Evolutionary conservation across 192 early-diverging fungal genomes (phyloP).

Genomic region (Funneliformis mosseae): DNA sequence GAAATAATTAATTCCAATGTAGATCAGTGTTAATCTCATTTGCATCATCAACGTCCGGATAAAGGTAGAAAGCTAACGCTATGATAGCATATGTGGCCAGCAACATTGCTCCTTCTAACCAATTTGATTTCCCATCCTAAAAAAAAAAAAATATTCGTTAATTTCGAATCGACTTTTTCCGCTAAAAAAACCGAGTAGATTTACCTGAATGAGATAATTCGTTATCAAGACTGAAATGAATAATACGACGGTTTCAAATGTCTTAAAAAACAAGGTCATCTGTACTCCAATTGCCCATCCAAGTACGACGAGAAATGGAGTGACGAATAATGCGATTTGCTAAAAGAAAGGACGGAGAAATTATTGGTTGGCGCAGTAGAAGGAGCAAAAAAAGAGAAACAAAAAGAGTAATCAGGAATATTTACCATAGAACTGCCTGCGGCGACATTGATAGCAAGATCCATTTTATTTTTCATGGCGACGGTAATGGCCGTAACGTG

Average conservation of each 20-base stretch:
- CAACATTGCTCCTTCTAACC: constrained; percentile 87
- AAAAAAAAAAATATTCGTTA: background rate
- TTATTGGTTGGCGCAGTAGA: too few relatives aligned
- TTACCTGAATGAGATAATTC: constrained; percentile 67
- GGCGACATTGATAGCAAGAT: constrained; percentile 71
- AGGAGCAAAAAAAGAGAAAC: too few relatives aligned
- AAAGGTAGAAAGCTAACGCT: constrained; percentile 78
- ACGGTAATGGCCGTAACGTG: constrained; percentile 84
- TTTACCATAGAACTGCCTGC: constrained; percentile 72
- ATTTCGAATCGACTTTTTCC: background rate
- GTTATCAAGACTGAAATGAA: constrained; percentile 77
- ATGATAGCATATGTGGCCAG: constrained; percentile 84
- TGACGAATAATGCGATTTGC: constrained; percentile 84
- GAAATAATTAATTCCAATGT: too few relatives aligned
- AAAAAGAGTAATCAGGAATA: too few relatives aligned
- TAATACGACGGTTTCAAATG: constrained; percentile 77
- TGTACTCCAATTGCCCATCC: constrained; percentile 81
- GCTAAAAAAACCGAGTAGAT: background rate
- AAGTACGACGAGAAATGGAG: constrained; percentile 65
- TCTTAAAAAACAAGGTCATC: constrained; percentile 80
- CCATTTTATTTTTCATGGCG: constrained; percentile 92
- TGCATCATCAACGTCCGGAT: constrained; percentile 27
- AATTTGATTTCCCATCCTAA: constrained; percentile 83
- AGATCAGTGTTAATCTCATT: too few relatives aligned
- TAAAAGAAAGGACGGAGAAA: too few relatives aligned